These are phyloP conservation scores for Penicillium turbatum DNA, from an alignment of 495 filamentous ascomycete genomes.

Conservation along the genomic window DNA sequence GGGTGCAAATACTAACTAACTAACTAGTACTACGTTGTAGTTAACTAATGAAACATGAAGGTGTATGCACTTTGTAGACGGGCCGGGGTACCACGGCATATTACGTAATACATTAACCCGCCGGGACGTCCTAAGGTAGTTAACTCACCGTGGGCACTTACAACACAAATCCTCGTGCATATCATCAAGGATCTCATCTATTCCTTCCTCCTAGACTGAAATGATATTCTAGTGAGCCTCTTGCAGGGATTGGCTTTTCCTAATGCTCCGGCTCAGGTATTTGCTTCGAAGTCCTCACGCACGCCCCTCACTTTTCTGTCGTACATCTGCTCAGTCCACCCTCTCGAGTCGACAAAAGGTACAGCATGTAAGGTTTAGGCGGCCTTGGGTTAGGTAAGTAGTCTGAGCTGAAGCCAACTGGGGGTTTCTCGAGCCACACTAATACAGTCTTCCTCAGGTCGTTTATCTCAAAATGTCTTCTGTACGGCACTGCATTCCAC, in stretches of 20 bases:
- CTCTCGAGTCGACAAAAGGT: constrained; percentile 18
- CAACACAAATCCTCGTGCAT: background rate
- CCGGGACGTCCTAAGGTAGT: too few relatives aligned
- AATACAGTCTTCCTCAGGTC: constrained; percentile 18
- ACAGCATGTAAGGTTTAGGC: constrained; percentile 37
- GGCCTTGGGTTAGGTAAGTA: constrained; percentile 39
- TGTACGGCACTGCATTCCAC: constrained; percentile 39
- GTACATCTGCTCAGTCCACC: constrained; percentile 11
- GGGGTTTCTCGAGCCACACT: background rate
- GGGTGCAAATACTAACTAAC: too few relatives aligned
- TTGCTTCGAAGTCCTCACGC: constrained; percentile 28
- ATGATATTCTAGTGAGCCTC: constrained; percentile 11
- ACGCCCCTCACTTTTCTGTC: constrained; percentile 20
- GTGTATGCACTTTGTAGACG: too few relatives aligned
- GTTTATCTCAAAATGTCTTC: constrained; percentile 29
- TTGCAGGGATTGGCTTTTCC: constrained; percentile 17
- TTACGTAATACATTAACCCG: constrained; percentile 3
- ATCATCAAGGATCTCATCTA: background rate
- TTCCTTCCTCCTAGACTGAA: constrained; percentile 3
- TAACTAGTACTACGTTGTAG: too few relatives aligned
- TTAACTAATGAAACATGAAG: too few relatives aligned
- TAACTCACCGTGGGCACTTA: background rate
- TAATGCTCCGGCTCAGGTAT: constrained; percentile 39
- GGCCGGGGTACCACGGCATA: background rate
- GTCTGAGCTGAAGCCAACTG: background rate